Base-by-base conservation (phyloP, 345 rosid species). In the Sisymbrium irio region DNA sequence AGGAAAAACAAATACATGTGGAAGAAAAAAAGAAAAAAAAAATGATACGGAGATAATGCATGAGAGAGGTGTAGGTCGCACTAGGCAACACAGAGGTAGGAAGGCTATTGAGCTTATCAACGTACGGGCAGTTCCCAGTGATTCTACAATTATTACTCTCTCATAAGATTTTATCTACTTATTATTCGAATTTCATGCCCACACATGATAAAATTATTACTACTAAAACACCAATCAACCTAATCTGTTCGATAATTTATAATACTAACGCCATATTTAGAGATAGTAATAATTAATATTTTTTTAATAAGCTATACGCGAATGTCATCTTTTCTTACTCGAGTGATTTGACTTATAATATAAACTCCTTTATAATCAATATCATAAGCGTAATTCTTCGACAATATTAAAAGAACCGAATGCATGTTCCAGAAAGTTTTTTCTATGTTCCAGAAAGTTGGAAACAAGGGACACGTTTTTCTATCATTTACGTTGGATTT, bases 41-140 rank as follows among this genome's bases (percentile, higher is more conserved):
- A 76, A 69, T 54, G 53, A 76, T 76, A 68, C 69, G 58, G 69
- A 68, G 62, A 62, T 67, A 67, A 75, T 33, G 73, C 60, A 49
- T 57, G 57, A 53, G 42, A 49, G 58, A 46, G 46, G 60, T 46
- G 46, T 63, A 70, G 76, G 69, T 68, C 54, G 58, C 36, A 46
- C 65, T 54, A 69, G 75, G 75, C 65, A 55, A 41, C 11, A 65
- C 59, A 51, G 4, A 57, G 50, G 71, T 69, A 15, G 40, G 42
- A 37, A 37, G 61, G 14, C 72, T 77, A 12, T 77, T 70, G 62
- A 70, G 37, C 8, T 64, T 70, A 70, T 77, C 76, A 63, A 77
- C 56, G 72, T 77, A 70, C 76, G 72, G 80, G 66, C 58, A 19
- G 11, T 77, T 64, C 62, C 62, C 60, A 46, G 51, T 76, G 56